A percentile compares a stretch with the other conserved stretches of the same genome.
phyloP scores from a whole-genome alignment of 768 basidiomycete species.

The Rhizopogon vulgaris region DNA sequence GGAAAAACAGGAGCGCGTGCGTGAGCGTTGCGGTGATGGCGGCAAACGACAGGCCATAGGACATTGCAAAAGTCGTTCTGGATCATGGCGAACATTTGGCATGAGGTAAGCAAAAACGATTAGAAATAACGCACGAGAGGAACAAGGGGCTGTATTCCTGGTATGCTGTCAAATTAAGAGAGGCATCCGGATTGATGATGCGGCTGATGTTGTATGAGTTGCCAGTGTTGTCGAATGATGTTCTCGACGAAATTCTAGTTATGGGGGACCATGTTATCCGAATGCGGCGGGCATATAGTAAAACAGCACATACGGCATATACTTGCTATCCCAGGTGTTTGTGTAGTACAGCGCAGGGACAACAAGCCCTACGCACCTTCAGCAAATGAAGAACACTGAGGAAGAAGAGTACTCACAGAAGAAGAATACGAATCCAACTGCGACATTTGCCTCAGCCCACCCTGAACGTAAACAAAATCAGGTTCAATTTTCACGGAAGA shows the following conservation, averaged over 20 bases:
- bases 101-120: conserved; percentile 11
- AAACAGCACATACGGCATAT: conserved; percentile 42
- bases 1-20: conserved; percentile 71
- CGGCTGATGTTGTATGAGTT: conserved; percentile 47
- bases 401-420: conserved; percentile 41
- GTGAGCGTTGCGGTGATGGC: conserved; percentile 69
- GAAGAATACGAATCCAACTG: conserved; percentile 57
- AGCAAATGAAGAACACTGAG: conserved; percentile 53
- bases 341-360: conserved; percentile 63
- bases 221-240: conserved; percentile 63
- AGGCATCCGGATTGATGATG: conserved; percentile 48
- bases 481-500: no score
- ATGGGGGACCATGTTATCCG: neutral
- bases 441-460: conserved; percentile 76
- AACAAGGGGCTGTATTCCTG: conserved; percentile 55
- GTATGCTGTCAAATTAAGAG: conserved; percentile 53
- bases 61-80: conserved; percentile 62
- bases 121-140: conserved; percentile 35
- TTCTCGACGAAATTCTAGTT: conserved; percentile 50
- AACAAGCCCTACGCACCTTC: conserved; percentile 37
- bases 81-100: conserved; percentile 10
- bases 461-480: conserved; percentile 26
- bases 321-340: conserved; percentile 54
- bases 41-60: conserved; percentile 81
- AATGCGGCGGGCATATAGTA: neutral